phyloP scores from a whole-genome alignment of 768 basidiomycete genomes.

The Peribolospora kevripleyi region DNA sequence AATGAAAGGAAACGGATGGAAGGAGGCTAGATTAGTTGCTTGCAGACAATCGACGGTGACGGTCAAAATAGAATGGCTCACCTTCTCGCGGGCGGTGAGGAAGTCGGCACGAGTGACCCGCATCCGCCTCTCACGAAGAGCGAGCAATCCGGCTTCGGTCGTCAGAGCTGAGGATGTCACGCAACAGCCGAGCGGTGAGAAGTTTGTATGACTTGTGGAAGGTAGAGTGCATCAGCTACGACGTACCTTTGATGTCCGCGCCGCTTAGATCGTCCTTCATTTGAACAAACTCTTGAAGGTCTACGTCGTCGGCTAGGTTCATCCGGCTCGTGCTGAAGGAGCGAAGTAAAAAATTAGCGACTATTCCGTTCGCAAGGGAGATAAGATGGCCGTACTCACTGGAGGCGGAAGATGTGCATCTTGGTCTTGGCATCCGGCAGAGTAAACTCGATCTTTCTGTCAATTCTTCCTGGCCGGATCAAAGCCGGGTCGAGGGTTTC shows the following conservation, averaged over 20 bases:
- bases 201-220: background rate
- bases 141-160: slow-evolving; percentile 91
- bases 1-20: too few relatives aligned
- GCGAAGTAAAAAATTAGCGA: too few relatives aligned
- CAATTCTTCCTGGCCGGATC: slow-evolving; percentile 93
- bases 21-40: too few relatives aligned
- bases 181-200: background rate
- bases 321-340: slow-evolving; percentile 49
- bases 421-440: slow-evolving; percentile 96
- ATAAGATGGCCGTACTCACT: slow-evolving; percentile 7
- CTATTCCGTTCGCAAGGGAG: background rate
- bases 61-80: slow-evolving; percentile 16
- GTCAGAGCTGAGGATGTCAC: background rate
- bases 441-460: slow-evolving; percentile 91
- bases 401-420: slow-evolving; percentile 81
- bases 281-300: slow-evolving; percentile 83
- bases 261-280: slow-evolving; percentile 90
- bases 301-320: slow-evolving; percentile 60
- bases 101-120: slow-evolving; percentile 79
- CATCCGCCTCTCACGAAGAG: slow-evolving; percentile 83
- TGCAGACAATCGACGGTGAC: background rate
- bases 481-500: slow-evolving; percentile 92
- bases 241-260: slow-evolving; percentile 97
- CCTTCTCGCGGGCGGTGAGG: slow-evolving; percentile 77
- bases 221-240: slow-evolving; percentile 16